Base-by-base conservation (phyloP, 495 filamentous ascomycete genomes). In the Chaetomium cochliodes region DNA sequence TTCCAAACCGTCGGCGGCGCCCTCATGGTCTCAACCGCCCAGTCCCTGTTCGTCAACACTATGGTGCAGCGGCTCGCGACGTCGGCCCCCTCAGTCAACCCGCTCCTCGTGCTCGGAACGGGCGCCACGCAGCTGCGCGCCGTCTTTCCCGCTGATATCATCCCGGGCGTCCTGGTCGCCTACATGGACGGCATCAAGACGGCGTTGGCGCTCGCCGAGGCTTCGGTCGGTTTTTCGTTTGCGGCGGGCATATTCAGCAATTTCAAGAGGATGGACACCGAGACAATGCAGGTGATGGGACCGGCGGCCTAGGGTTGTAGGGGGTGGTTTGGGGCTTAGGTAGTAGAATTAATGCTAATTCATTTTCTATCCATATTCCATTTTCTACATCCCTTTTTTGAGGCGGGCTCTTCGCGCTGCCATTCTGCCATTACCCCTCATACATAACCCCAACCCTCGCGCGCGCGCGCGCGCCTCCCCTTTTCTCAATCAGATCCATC, bases 161-260 rank as follows among this genome's bases (percentile, higher is more conserved):
- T 91, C 4, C 74, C 76, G 0, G 81, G 78, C 3, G 77, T 90
- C 20, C 52, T 89, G 25, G 44, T 68, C 3, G 84, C 82, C 7
- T 90, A 90, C 72, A 86, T 87, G 82, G 69, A 62, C 1, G 86
- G 84, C 8, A 64, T 90, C 58, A 82, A 81, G 68, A 74, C 74
- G 11, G 70, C 80, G 2, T 82, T 79, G 60, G 73, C 76, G 0
- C 63, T 84, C n/a, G 66, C 75, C 6, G 74, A 81, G 47, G 82
- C 67, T 2, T 59, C 61, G 0, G 62, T 70, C 0, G 75, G 75
- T 0, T 3, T 58, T 2, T 44, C 69, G 0, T 70, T 75, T 25
- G 9, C 72, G 0, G 22, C 76, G n/a, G 67, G 68, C 26, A 11
- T 76, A 44, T 67, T 73, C 23, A 65, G 62, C 49, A 49, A 23